phyloP scores from a whole-genome alignment of 2,329 filamentous ascomycete genomes.

The Sclerotiophoma versabilis region DNA sequence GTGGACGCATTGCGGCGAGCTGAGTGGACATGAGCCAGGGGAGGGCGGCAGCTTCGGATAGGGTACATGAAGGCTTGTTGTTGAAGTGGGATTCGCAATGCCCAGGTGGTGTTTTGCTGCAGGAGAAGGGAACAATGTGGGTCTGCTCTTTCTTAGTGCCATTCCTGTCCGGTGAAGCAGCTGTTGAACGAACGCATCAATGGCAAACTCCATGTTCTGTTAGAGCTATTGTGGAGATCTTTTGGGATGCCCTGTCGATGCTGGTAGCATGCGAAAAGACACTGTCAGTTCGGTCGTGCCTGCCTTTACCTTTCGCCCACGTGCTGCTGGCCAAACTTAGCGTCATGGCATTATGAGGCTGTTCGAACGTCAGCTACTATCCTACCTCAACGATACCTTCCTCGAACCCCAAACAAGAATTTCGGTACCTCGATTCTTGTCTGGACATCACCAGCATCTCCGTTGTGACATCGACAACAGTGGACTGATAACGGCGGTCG shows the following conservation, averaged over 20 bases:
- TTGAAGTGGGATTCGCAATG: not conserved
- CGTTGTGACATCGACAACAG: not conserved
- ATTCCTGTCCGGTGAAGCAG: constrained; percentile 14
- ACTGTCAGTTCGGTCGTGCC: not conserved
- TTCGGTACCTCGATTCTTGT: not conserved
- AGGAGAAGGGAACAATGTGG: constrained; percentile 8
- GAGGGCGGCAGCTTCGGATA: not conserved
- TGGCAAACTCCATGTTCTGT: not conserved
- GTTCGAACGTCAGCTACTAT: constrained; percentile 6
- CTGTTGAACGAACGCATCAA: not conserved
- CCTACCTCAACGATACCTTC: constrained; percentile 2
- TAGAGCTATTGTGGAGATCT: not conserved
- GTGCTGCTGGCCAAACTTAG: not conserved
- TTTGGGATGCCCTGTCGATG: not conserved
- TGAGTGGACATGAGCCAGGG: not conserved
- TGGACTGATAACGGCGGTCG: too few relatives aligned
- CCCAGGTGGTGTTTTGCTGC: constrained; percentile 16
- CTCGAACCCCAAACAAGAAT: not conserved
- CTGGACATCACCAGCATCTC: not conserved
- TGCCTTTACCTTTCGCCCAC: not conserved
- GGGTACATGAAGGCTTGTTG: not conserved
- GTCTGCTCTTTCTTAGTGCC: constrained; percentile 3
- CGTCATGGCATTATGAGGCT: not conserved
- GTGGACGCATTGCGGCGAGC: not conserved
- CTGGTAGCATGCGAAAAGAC: not conserved